Base-by-base conservation (phyloP, 1,284 basidiomycete genomes). In the Irpex sp. region DNA sequence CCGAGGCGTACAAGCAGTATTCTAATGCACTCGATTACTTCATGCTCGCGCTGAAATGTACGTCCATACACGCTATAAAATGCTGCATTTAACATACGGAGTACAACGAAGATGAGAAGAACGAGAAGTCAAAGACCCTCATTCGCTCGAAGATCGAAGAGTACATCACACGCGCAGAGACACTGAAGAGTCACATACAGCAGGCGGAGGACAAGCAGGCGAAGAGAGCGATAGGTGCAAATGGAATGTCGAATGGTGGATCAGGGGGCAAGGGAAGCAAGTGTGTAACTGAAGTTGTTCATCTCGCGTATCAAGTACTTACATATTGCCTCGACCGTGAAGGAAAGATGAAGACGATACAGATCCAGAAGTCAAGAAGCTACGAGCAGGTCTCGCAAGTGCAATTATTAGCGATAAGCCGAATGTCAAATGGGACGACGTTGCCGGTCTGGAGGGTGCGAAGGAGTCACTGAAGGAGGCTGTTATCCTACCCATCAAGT, bases 381-480 rank as follows among this genome's bases (percentile, higher is more conserved):
- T 99, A 47, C 86, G 97, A 33, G 92, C 92, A 1, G 94, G 92
- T 4, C 82, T 99, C 3, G 84, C 93, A 19, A 89, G 88, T 51
- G 95, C 96, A 8, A 98, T 99, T 69, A 75, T 99, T 15, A 85
- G 91, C 9, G 97, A 99, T 79, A 97, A 90, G 67, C 97, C 97
- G 15, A 95, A 99, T 74, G 93, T 99, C 26, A 90, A 89, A 70
- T 99, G 97, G 97, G 95, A 98, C 73, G 97, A 99, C 75, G 96
- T 99, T 50, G 97, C 97, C 6, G 97, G 97, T 59, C 83, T 99
- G 6, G 93, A 95, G 70, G 90, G 87, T 47, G 97, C 97, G 39
- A 99, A 99, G 78, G 95, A 97, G 62, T 87, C 97, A 9, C 79
- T 99, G 70, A 98, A 99, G 77, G 97, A 99, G 76, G 97, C 97